These are phyloP conservation scores for Potentilla sterilis DNA, from an alignment of 306 rosid genomes.

Conservation along the genomic window DNA sequence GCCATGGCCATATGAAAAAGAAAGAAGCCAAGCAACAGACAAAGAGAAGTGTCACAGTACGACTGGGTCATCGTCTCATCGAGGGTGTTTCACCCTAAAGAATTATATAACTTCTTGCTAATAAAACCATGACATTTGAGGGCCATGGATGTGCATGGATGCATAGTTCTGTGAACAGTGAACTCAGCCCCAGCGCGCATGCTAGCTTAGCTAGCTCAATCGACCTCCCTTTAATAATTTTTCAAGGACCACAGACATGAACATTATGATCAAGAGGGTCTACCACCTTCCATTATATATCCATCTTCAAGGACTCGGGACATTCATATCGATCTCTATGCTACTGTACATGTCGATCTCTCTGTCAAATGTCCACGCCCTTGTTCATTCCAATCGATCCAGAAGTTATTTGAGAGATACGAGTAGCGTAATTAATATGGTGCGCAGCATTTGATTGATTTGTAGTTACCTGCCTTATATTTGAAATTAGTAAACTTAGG, in stretches of 20 bases:
- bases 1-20: slow-evolving; percentile 27
- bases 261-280: slow-evolving; percentile 1
- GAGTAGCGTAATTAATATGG: too few species aligned
- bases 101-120: slow-evolving; percentile 2
- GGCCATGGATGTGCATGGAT: background rate
- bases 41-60: slow-evolving; percentile 21
- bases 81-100: background rate
- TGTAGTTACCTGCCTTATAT: background rate
- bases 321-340: background rate
- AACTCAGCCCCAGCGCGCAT: background rate
- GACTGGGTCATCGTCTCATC: background rate
- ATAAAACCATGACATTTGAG: slow-evolving; percentile 13
- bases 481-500: background rate
- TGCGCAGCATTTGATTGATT: background rate
- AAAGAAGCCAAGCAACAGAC: slow-evolving; percentile 23
- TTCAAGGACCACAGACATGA: slow-evolving; percentile 14
- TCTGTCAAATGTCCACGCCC: background rate
- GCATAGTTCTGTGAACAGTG: background rate
- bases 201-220: background rate
- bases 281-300: slow-evolving; percentile 8
- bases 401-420: background rate
- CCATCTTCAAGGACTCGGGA: background rate
- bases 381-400: background rate
- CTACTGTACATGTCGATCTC: background rate
- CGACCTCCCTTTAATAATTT: background rate